phyloP scores from a whole-genome alignment of 176 grass and related monocot species.

The Oryza australiensis region DNA sequence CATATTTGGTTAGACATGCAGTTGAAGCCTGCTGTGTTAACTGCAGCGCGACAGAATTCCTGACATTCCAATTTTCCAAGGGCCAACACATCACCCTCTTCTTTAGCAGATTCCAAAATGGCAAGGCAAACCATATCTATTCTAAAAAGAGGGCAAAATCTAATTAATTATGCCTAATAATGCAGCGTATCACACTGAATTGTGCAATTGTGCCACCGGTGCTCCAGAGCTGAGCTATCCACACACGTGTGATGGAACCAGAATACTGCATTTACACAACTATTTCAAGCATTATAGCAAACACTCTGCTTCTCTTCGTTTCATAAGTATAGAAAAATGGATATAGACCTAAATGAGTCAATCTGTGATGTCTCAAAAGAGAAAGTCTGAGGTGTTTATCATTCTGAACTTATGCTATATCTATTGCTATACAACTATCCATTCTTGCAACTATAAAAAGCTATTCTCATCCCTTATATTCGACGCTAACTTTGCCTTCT shows the following conservation, averaged over 20 bases:
- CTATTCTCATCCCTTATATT: slow-evolving; percentile 47
- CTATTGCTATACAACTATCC: slow-evolving; percentile 9
- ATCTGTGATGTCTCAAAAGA: slow-evolving; percentile 2
- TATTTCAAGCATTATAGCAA: slow-evolving; percentile 15
- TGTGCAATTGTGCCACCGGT: not conserved
- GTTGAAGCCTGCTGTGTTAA: slow-evolving; percentile 5
- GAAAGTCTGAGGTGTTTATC: slow-evolving; percentile 5
- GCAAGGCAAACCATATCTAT: slow-evolving; percentile 18
- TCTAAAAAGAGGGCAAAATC: slow-evolving; percentile 14
- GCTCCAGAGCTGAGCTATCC: not conserved
- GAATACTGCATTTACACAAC: slow-evolving; percentile 5
- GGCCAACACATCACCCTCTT: not conserved
- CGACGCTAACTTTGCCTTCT: slow-evolving; percentile 37
- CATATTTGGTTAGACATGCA: not conserved
- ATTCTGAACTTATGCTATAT: slow-evolving; percentile 31
- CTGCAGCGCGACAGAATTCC: not conserved
- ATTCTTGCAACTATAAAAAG: slow-evolving; percentile 38
- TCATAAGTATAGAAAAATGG: too few species aligned
- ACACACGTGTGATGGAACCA: slow-evolving; percentile 22
- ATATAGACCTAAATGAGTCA: slow-evolving; percentile 10
- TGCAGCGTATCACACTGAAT: slow-evolving; percentile 13
- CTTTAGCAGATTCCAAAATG: slow-evolving; percentile 16
- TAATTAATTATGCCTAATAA: slow-evolving; percentile 13
- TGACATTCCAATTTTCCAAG: not conserved
- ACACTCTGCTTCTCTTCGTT: too few species aligned